A percentile compares a stretch with the other conserved stretches of the same genome.
phyloP scores from a whole-genome alignment of 1,284 basidiomycete species.

The Malassezia psittaci region DNA sequence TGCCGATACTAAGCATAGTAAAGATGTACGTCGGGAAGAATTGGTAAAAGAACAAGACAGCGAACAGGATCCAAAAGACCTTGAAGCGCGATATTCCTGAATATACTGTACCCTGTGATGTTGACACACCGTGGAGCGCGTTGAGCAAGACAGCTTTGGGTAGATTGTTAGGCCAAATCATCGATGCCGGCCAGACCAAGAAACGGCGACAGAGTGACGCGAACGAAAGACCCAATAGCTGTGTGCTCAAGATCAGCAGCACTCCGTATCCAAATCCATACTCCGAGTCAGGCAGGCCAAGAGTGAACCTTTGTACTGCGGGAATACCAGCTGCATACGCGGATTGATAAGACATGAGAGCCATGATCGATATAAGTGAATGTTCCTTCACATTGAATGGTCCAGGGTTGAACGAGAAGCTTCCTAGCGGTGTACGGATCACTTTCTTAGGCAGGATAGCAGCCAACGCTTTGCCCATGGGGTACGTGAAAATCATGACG shows the following conservation, averaged over 20 bases:
- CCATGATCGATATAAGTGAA: constrained; percentile 83
- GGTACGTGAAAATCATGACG: constrained; percentile 61
- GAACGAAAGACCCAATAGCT: constrained; percentile 44
- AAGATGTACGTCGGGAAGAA: constrained; percentile 41
- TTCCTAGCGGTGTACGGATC: constrained; percentile 57
- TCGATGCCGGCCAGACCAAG: constrained; percentile 39
- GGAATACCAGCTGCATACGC: constrained; percentile 53
- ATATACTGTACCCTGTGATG: constrained; percentile 11
- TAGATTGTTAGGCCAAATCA: constrained; percentile 41
- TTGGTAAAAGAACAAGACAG: constrained; percentile 66
- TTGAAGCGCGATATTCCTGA: constrained; percentile 51
- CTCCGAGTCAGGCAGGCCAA: not conserved
- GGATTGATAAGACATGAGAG: constrained; percentile 67
- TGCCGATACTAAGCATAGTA: constrained; percentile 29
- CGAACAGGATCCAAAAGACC: constrained; percentile 29
- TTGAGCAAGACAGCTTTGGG: constrained; percentile 34
- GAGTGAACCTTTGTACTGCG: constrained; percentile 52
- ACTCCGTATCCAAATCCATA: constrained; percentile 42
- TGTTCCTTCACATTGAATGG: constrained; percentile 99
- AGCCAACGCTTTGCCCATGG: constrained; percentile 74
- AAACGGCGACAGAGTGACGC: constrained; percentile 35
- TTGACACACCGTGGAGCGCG: constrained; percentile 29
- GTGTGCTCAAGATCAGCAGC: constrained; percentile 50
- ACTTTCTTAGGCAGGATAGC: constrained; percentile 67
- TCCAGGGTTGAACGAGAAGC: constrained; percentile 78